Conservation (phyloP, 192 early-diverging fungal species). For the Polychytrium aggregatum region DNA sequence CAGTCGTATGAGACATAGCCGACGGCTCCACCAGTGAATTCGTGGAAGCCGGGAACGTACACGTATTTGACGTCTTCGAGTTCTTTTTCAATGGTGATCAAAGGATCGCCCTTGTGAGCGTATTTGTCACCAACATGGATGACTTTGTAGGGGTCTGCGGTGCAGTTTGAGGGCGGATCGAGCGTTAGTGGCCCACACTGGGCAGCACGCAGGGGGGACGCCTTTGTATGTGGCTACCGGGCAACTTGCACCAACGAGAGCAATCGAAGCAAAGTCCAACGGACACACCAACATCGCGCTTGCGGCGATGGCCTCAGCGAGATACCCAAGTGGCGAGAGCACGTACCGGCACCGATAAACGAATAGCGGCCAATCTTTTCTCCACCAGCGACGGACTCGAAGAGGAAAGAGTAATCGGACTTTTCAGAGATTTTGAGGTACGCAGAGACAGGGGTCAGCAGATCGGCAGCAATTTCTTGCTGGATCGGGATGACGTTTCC, state of each 20-base stretch:
- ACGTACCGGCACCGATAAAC: constrained; percentile 77
- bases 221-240: no score
- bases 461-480: constrained; percentile 74
- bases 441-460: constrained; percentile 92
- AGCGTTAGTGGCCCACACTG: no score
- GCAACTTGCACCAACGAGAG: no score
- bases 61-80: constrained; percentile 67
- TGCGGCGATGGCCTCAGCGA: no score
- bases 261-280: no score
- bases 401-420: constrained; percentile 82
- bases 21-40: constrained; percentile 88
- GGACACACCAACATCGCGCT: no score
- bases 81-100: constrained; percentile 75
- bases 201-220: no score
- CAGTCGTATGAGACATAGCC: constrained; percentile 98
- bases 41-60: constrained; percentile 67
- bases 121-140: constrained; percentile 65
- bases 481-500: constrained; percentile 69
- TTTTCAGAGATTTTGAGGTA: constrained; percentile 71
- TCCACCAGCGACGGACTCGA: constrained; percentile 88
- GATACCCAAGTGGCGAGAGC: no score
- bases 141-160: constrained; percentile 75
- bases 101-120: constrained; percentile 68
- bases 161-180: background rate
- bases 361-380: constrained; percentile 95